phyloP scores from a whole-genome alignment of 345 rosid genomes.

The Passiflora organensis region DNA sequence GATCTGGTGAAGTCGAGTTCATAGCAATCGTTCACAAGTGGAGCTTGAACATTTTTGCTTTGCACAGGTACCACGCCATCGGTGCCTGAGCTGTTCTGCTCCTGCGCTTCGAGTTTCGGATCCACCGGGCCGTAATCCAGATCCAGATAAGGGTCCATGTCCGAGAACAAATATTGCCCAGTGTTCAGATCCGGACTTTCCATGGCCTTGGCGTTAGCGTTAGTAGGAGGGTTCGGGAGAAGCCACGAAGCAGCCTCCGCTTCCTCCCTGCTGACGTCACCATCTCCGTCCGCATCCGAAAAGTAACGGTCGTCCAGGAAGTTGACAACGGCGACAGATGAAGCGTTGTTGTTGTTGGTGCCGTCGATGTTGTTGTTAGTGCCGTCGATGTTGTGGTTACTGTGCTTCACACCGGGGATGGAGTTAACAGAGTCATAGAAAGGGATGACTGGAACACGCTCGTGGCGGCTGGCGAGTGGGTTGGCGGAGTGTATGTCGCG shows the following conservation, averaged over 20 bases:
- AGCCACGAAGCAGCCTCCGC: conserved; percentile 88
- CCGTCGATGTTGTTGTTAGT: background rate
- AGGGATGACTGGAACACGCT: conserved; percentile 75
- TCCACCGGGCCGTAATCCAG: conserved; percentile 57
- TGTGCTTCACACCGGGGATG: conserved; percentile 31
- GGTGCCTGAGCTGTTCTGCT: conserved; percentile 71
- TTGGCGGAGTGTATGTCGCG: conserved; percentile 96
- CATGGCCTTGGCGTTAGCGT: conserved; percentile 22
- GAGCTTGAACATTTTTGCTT: conserved; percentile 29
- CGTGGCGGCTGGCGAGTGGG: conserved; percentile 87
- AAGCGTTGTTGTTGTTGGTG: background rate
- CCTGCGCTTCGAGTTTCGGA: conserved; percentile 58
- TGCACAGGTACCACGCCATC: conserved; percentile 90
- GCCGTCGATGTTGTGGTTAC: background rate
- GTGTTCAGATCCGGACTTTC: conserved; percentile 56
- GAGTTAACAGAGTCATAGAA: conserved; percentile 54
- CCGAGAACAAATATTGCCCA: conserved; percentile 62
- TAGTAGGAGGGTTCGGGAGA: conserved; percentile 46
- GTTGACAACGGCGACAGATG: conserved; percentile 31
- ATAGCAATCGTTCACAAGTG: conserved; percentile 43
- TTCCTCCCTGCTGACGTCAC: conserved; percentile 62
- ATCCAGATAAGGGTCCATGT: conserved; percentile 72
- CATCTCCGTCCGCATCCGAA: conserved; percentile 39
- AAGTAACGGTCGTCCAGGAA: conserved; percentile 45
- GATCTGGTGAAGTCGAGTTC: conserved; percentile 56